A percentile compares a stretch with the other conserved stretches of the same genome.
phyloP scores from a whole-genome alignment of 208 protist genomes.

The Leishmania tropica region DNA sequence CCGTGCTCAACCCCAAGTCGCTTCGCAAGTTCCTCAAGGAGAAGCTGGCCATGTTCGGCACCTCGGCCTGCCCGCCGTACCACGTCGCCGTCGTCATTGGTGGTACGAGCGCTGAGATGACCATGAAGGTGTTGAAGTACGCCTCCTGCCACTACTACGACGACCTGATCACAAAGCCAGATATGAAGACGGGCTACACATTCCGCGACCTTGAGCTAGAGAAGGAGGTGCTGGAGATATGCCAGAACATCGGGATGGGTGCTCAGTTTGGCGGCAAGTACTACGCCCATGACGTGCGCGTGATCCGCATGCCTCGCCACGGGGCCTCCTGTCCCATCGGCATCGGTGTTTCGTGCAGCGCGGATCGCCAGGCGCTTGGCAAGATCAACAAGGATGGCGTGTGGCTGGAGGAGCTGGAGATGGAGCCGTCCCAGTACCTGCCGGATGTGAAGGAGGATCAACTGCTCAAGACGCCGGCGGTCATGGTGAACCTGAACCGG shows the following conservation, averaged over 20 bases:
- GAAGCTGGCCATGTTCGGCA: slow-evolving; percentile 94
- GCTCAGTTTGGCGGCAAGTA: slow-evolving; percentile 99
- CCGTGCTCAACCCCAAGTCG: slow-evolving; percentile 93
- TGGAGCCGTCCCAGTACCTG: slow-evolving; percentile 93
- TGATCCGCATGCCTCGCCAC: slow-evolving; percentile 94
- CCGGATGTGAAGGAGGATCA: slow-evolving; percentile 89
- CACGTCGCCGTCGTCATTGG: slow-evolving; percentile 97
- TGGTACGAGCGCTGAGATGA: slow-evolving; percentile 96
- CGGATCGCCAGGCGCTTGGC: slow-evolving; percentile 93
- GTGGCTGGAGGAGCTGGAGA: slow-evolving; percentile 96
- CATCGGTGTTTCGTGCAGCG: slow-evolving; percentile 97
- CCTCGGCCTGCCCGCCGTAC: slow-evolving; percentile 98
- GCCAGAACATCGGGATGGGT: slow-evolving; percentile 93
- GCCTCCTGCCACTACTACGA: slow-evolving; percentile 95
- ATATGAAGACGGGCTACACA: slow-evolving; percentile 79
- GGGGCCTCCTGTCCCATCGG: slow-evolving; percentile 92
- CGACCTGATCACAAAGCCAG: slow-evolving; percentile 92
- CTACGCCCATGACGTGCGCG: slow-evolving; percentile 97
- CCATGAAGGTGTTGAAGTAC: slow-evolving; percentile 97
- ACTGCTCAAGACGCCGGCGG: slow-evolving; percentile 67
- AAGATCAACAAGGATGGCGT: slow-evolving; percentile 97
- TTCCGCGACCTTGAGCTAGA: slow-evolving; percentile 96
- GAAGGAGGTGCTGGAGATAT: slow-evolving; percentile 88
- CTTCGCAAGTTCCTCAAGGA: slow-evolving; percentile 93
- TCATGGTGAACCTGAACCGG: slow-evolving; percentile 93